Base-by-base conservation (phyloP, 805 yeast species). In the Candida michaelii region DNA sequence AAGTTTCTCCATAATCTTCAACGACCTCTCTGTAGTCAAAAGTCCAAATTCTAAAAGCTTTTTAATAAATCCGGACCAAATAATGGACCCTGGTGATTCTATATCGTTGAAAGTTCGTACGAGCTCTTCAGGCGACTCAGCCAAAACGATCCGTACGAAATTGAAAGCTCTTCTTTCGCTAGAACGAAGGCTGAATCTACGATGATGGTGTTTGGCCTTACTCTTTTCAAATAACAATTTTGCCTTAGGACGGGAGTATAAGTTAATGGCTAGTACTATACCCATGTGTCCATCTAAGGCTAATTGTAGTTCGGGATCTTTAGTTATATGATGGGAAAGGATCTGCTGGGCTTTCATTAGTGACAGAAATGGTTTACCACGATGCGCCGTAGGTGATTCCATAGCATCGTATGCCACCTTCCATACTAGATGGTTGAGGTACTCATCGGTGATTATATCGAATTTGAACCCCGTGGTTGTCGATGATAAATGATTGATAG, bases 31-130 rank as follows among this genome's bases (percentile, higher is more conserved):
- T 13, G 53, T 54, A n/a, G 57, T 60, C 21, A 71, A 53, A 5
- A 71, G 55, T 9, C 58, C 66, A 43, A 69, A 60, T 39, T 54
- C 59, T 12, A 51, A 37, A 9, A 71, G 53, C 41, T 62, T 67
- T 30, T 58, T 54, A 18, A 65, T 53, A 36, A 71, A 63, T 6
- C 58, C 53, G 7, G 65, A 49, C 76, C 76, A 71, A 5, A 65
- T 18, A 2, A 51, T 45, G 3, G 71, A 52, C 3, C 63, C 58
- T 16, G 54, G 51, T 0, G 56, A 54, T 43, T 55, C 48, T 2
- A 60, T 62, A 4, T 42, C 48, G 48, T 70, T 66, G 50, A 70
- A 70, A n/a, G 49, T 48, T n/a, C 54, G 51, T 18, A 68, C 40
- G 4, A 70, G 51, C 14, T 66, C 64, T 29, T 67, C 71, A 1